A percentile compares a stretch with the other conserved stretches of the same genome.
Conservation (phyloP, 805 yeast species). For the Zygosaccharomyces bisporus region DNA sequence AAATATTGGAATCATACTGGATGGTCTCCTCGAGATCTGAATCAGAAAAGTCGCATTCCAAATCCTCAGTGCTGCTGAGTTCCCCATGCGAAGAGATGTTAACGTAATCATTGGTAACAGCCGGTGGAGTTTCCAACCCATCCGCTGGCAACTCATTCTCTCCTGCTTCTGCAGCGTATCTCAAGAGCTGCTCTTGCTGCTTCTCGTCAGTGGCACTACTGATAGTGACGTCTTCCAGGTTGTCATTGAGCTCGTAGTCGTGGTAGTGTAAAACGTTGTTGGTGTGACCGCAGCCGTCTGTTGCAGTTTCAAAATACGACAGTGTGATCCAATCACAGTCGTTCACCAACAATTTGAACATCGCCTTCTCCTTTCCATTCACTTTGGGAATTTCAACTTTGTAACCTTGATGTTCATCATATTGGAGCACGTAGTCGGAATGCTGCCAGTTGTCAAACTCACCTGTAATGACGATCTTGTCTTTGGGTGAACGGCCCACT, state of each 20-base stretch:
- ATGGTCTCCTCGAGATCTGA: constrained; percentile 16
- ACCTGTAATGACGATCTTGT: constrained; percentile 28
- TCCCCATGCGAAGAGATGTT: constrained; percentile 32
- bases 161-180: constrained; percentile 9
- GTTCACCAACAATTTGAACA: constrained; percentile 27
- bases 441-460: constrained; percentile 32
- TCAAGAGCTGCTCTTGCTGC: constrained; percentile 14
- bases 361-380: constrained; percentile 12
- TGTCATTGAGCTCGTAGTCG: constrained; percentile 17
- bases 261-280: constrained; percentile 25
- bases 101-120: constrained; percentile 23
- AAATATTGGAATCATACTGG: constrained; percentile 14
- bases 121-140: constrained; percentile 7
- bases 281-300: constrained; percentile 23
- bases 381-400: constrained; percentile 19
- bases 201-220: constrained; percentile 14
- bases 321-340: constrained; percentile 28
- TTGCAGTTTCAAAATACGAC: constrained; percentile 23
- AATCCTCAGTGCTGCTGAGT: constrained; percentile 31
- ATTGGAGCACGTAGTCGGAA: constrained; percentile 17
- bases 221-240: constrained; percentile 22
- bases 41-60: constrained; percentile 15
- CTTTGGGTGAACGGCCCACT: constrained; percentile 16
- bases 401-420: constrained; percentile 17
- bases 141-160: constrained; percentile 2